These are phyloP conservation scores for Boletus sp. DNA, from an alignment of 768 basidiomycete species.

Conservation along the genomic window DNA sequence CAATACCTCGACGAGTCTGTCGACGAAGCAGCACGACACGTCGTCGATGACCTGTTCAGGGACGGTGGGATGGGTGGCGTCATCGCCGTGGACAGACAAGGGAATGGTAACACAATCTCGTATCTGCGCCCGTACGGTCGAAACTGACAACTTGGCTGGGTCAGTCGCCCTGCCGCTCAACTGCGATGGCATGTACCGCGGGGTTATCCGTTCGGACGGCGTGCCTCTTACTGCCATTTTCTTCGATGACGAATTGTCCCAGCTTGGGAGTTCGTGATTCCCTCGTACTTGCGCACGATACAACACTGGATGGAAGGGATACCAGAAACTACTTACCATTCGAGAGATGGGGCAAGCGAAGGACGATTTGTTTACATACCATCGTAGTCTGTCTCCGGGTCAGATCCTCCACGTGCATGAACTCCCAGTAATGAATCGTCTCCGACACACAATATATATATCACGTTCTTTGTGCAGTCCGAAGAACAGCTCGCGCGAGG, in stretches of 20 bases:
- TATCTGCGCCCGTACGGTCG: constrained; percentile 8
- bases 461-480: constrained; percentile 33
- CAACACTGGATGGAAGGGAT: no score
- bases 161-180: constrained; percentile 74
- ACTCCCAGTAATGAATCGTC: no score
- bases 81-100: constrained; percentile 66
- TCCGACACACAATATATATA: background rate
- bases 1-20: constrained; percentile 58
- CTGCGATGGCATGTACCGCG: constrained; percentile 81
- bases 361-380: no score
- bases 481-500: constrained; percentile 67
- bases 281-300: no score
- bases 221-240: constrained; percentile 76
- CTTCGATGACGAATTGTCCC: constrained; percentile 54
- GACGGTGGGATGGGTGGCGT: constrained; percentile 73
- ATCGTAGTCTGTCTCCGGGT: no score
- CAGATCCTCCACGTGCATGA: no score
- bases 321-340: no score
- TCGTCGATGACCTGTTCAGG: constrained; percentile 54
- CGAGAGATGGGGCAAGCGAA: no score
- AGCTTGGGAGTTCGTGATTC: background rate
- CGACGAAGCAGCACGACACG: constrained; percentile 49
- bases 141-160: background rate
- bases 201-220: constrained; percentile 68
- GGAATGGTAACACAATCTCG: constrained; percentile 51